phyloP scores from a whole-genome alignment of 306 rosid species.

The Crotalaria pallida region DNA sequence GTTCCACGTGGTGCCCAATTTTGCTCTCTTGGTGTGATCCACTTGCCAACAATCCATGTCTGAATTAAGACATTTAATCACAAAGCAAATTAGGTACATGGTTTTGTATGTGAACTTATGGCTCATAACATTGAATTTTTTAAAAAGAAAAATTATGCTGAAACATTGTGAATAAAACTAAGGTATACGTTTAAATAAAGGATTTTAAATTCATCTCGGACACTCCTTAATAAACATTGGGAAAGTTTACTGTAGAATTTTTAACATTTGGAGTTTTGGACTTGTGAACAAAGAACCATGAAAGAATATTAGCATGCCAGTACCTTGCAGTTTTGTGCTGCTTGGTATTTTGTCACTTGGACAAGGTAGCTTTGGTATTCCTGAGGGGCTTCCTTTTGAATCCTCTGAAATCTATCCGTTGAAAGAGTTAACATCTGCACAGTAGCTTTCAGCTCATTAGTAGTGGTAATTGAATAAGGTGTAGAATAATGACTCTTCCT shows the following conservation, averaged over 20 bases:
- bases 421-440: conserved; percentile 80
- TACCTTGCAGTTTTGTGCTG: conserved; percentile 78
- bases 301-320: background rate
- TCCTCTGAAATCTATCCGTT: conserved; percentile 62
- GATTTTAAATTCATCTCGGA: no score
- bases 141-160: no score
- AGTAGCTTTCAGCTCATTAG: background rate
- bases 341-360: conserved; percentile 86
- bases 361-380: conserved; percentile 69
- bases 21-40: conserved; percentile 90
- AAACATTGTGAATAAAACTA: no score
- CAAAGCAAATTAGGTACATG: background rate
- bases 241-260: no score
- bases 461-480: background rate
- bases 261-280: no score
- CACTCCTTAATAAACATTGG: no score
- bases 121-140: background rate
- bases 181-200: no score
- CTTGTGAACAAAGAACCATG: no score
- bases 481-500: background rate
- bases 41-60: conserved; percentile 98
- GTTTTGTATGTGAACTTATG: background rate
- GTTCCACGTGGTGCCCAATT: conserved; percentile 77
- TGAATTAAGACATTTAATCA: conserved; percentile 6
- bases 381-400: conserved; percentile 71